Evolutionary conservation across 2,329 filamentous ascomycete genomes (phyloP), one percentile per base, ranked within the genome.

Genomic region (Chalara sp.): DNA sequence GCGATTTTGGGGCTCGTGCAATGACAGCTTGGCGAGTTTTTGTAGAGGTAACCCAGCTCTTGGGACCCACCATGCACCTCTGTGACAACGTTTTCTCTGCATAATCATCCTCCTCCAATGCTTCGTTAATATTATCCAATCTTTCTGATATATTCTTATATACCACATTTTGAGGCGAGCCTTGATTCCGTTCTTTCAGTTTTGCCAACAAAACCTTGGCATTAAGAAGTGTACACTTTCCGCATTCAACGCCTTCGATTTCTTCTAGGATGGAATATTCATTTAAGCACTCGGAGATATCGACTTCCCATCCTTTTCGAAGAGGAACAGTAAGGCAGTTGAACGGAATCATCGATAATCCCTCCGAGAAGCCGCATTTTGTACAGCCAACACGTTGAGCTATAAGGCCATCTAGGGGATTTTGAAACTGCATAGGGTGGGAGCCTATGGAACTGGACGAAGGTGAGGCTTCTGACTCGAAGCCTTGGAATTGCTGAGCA

Each of bases 11-110:
- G 1, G 90, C 79, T 32, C 91, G 78, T 3, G 87, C 90, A 58
- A 99, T 80, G 10, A 92, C 88, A 7, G 87, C 85, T 65, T 97
- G 93, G 53, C 91, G 86, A 6, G 90, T 90, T 68, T 99, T 99
- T 5, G 87, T 95, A 12, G 86, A 83, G 21, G 78, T 80, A 6
- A 90, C 80, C 61, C 85, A 83, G 59, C 82, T 81, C 60, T 86
- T 83, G 7, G 83, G 72, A 0, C 74, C 73, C 55, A 84, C 86
- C 62, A 79, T 84, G 69, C 83, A 89, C 63, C 78, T 80, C 32
- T 82, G 75, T 2, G 70, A 70, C 6, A 87, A 63, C 0, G 79
- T 86, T 59, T 78, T 78, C 47, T 86, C 89, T 28, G 86, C 82
- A 58, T 93, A 95, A 55, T 92, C 81, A 46, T 93, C 86, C 7